A percentile compares a stretch with the other conserved stretches of the same genome.
These are phyloP conservation scores for Coemansia sp. DNA, from an alignment of 192 early-diverging fungal genomes.

Conservation along the genomic window DNA sequence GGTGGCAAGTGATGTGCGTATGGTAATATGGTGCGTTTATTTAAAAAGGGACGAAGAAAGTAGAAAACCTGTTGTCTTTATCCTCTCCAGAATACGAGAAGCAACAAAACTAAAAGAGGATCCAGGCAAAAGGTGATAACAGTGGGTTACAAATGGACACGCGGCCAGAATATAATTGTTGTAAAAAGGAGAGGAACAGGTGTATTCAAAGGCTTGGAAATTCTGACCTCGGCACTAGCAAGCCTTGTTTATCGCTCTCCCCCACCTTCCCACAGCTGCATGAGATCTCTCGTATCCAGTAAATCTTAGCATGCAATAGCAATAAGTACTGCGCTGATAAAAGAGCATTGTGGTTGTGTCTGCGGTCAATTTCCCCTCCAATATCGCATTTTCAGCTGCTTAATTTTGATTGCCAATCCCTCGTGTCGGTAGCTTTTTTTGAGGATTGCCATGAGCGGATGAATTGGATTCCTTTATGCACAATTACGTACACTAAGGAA, in stretches of 20 bases:
- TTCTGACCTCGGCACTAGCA: neutral
- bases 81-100: neutral
- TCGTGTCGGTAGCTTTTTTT: neutral
- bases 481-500: neutral
- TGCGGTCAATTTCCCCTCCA: neutral
- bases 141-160: neutral
- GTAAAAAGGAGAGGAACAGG: neutral
- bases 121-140: neutral
- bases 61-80: neutral
- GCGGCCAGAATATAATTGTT: neutral
- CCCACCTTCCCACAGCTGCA: neutral
- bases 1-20: neutral
- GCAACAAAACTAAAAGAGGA: neutral
- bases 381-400: neutral
- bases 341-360: neutral
- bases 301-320: neutral
- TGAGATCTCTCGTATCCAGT: neutral
- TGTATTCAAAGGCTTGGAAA: neutral
- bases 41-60: neutral
- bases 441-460: neutral
- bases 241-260: neutral
- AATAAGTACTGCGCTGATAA: neutral
- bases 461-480: neutral
- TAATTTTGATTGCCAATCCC: neutral
- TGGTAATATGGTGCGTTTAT: neutral